A percentile compares a stretch with the other conserved stretches of the same genome.
These are phyloP conservation scores for Mucor irregularis DNA, from an alignment of 371 early-diverging fungal species.

Conservation along the genomic window DNA sequence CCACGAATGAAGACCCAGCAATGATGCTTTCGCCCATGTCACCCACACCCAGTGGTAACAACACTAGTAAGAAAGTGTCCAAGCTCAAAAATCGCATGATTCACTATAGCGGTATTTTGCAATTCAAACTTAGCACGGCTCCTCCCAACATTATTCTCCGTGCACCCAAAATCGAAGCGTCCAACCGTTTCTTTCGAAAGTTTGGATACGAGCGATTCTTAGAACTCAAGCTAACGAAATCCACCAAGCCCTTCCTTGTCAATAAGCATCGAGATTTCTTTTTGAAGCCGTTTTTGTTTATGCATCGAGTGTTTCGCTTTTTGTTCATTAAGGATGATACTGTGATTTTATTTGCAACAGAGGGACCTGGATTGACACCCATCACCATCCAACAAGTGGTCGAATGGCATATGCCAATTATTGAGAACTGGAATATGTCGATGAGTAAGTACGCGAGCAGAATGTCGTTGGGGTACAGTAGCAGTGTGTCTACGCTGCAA, in stretches of 20 bases:
- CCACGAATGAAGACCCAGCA: neutral
- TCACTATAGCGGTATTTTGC: conserved; percentile 31
- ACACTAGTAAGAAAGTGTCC: neutral
- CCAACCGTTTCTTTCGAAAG: conserved; percentile 47
- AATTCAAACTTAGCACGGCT: neutral
- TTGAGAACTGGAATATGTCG: conserved; percentile 42
- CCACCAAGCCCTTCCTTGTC: conserved; percentile 13
- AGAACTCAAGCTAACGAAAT: conserved; percentile 28
- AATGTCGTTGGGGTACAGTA: conserved; percentile 50
- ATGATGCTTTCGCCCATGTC: neutral
- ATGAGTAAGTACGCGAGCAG: conserved; percentile 46
- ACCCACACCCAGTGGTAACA: neutral
- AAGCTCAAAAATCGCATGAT: conserved; percentile 24
- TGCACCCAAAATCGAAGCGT: conserved; percentile 33
- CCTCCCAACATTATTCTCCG: conserved; percentile 23
- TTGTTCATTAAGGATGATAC: conserved; percentile 43
- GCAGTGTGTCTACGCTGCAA: conserved; percentile 39
- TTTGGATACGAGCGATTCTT: conserved; percentile 43
- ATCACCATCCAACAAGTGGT: conserved; percentile 38
- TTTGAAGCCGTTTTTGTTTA: conserved; percentile 36
- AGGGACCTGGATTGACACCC: conserved; percentile 30
- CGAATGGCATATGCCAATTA: conserved; percentile 48
- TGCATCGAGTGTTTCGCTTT: conserved; percentile 38
- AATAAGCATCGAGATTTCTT: conserved; percentile 14
- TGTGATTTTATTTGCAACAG: conserved; percentile 42